phyloP scores from a whole-genome alignment of 202 grass and related monocot species.

The Panicum hallii region DNA sequence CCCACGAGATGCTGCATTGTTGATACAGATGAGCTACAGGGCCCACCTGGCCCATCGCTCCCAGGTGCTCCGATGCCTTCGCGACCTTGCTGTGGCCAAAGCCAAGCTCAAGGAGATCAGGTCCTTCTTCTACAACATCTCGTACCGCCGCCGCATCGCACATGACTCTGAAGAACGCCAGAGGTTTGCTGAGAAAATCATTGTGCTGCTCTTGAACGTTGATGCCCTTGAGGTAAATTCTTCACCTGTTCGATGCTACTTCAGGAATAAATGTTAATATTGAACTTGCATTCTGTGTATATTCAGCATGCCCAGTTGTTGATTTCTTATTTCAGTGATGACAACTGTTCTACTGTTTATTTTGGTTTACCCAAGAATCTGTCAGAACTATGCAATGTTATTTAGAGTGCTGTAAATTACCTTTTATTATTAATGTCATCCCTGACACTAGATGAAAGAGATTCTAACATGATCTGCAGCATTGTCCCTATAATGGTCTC shows the following conservation, averaged over 20 bases:
- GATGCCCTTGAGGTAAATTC: constrained; percentile 78
- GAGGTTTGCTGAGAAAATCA: constrained; percentile 87
- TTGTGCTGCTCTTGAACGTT: constrained; percentile 81
- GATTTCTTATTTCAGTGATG: neutral
- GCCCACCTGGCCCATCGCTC: constrained; percentile 81
- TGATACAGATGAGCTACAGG: constrained; percentile 79
- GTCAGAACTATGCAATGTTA: neutral
- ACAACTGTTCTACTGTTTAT: neutral
- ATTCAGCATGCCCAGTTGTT: too few relatives aligned
- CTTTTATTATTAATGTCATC: neutral
- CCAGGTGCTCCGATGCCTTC: constrained; percentile 76
- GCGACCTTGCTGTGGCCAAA: constrained; percentile 77
- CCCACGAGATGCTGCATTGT: constrained; percentile 66
- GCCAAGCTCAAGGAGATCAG: constrained; percentile 88
- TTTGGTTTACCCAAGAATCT: neutral
- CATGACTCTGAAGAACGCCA: constrained; percentile 69
- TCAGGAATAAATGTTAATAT: neutral
- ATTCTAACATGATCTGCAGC: neutral
- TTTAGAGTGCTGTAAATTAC: neutral
- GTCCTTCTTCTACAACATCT: constrained; percentile 79
- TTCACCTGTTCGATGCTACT: neutral
- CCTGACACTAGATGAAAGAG: neutral
- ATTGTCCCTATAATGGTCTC: neutral
- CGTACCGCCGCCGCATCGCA: constrained; percentile 50
- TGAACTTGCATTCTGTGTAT: neutral